Conservation (phyloP, 495 filamentous ascomycete genomes). For the Hyphodiscus hymeniophilus region DNA sequence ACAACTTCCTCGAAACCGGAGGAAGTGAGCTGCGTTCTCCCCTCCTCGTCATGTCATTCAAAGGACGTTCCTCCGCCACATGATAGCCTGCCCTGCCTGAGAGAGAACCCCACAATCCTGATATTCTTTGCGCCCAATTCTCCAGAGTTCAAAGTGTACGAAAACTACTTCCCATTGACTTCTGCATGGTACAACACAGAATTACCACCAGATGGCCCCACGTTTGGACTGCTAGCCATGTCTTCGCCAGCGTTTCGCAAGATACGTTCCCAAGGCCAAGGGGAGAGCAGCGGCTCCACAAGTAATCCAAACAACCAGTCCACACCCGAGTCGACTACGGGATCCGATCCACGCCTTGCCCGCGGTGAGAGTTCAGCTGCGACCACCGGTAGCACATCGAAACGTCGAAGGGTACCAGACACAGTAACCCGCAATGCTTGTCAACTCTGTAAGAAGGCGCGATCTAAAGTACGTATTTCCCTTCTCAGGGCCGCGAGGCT, state of each 20-base stretch:
- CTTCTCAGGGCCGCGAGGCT: not conserved
- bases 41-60: too few relatives aligned
- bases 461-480: slow-evolving; percentile 21
- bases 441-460: slow-evolving; percentile 22
- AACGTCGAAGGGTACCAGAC: slow-evolving; percentile 20
- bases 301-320: slow-evolving; percentile 19
- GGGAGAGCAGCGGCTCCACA: slow-evolving; percentile 16
- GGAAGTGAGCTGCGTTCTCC: too few relatives aligned
- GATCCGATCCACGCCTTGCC: slow-evolving; percentile 15
- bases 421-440: slow-evolving; percentile 24
- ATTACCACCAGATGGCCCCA: not conserved
- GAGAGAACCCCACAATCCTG: slow-evolving; percentile 1
- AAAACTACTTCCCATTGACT: not conserved
- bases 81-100: not conserved
- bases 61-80: too few relatives aligned
- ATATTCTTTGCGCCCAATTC: not conserved
- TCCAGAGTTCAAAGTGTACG: not conserved
- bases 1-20: too few relatives aligned
- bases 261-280: slow-evolving; percentile 17
- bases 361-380: slow-evolving; percentile 14
- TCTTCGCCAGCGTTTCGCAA: slow-evolving; percentile 14
- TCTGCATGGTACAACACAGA: not conserved
- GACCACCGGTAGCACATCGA: slow-evolving; percentile 11
- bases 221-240: slow-evolving; percentile 4
- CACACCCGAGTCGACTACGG: slow-evolving; percentile 20